Evolutionary conservation across 1,139 yeast species (phyloP).

Genomic region (Geotrichum siamense): DNA sequence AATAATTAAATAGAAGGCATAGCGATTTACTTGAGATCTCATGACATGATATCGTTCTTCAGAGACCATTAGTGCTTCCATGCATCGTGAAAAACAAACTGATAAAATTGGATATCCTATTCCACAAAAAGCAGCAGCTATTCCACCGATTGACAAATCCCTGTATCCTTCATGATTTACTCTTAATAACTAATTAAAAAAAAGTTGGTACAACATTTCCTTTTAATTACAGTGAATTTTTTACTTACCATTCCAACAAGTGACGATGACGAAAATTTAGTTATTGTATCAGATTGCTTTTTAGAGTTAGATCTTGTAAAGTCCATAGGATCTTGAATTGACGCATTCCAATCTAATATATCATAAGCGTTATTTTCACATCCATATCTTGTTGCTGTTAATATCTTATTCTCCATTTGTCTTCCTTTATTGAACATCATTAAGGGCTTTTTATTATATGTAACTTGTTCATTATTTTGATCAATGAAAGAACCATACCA

Average conservation of each 20-base stretch:
- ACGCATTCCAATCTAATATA: conserved; percentile 13
- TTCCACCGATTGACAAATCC: conserved; percentile 31
- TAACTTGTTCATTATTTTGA: conserved; percentile 29
- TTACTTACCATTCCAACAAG: conserved; percentile 22
- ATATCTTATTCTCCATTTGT: conserved; percentile 10
- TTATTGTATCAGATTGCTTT: background rate
- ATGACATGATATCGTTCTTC: conserved; percentile 30
- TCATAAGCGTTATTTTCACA: conserved; percentile 14
- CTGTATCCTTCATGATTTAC: conserved; percentile 29
- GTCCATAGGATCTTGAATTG: conserved; percentile 4
- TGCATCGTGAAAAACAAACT: conserved; percentile 36
- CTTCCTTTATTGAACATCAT: conserved; percentile 15
- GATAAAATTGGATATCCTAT: conserved; percentile 38
- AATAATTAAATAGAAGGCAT: conserved; percentile 38
- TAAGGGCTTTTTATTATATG: conserved; percentile 13
- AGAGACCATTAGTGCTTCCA: conserved; percentile 35
- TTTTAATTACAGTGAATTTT: background rate
- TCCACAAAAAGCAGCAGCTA: conserved; percentile 34
- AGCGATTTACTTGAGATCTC: conserved; percentile 34
- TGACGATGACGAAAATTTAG: conserved; percentile 14
- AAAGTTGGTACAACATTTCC: background rate
- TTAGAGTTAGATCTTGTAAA: background rate
- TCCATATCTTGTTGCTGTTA: conserved; percentile 4
- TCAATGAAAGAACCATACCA: conserved; percentile 34
- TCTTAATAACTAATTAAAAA: conserved; percentile 19